These are phyloP conservation scores for Ustilago nuda DNA, from an alignment of 1,284 basidiomycete species.

Conservation along the genomic window DNA sequence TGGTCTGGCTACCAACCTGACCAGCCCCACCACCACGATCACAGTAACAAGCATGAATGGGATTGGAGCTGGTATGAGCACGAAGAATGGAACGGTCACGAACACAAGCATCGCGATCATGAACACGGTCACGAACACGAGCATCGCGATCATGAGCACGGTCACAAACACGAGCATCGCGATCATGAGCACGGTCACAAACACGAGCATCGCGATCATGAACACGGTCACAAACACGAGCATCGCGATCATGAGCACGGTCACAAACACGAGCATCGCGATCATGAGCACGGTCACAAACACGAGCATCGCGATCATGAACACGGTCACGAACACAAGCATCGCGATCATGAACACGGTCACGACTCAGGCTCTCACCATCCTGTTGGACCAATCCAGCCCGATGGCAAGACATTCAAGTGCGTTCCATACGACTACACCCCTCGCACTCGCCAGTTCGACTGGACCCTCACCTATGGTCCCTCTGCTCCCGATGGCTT, in stretches of 20 bases:
- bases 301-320: not conserved
- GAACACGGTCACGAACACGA: not conserved
- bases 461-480: constrained; percentile 51
- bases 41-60: not conserved
- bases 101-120: not conserved
- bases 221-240: not conserved
- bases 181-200: not conserved
- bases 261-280: not conserved
- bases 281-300: not conserved
- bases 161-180: not conserved
- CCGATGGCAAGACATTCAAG: not conserved
- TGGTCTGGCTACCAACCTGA: constrained; percentile 16
- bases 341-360: not conserved
- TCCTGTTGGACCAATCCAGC: not conserved
- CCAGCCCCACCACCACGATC: constrained; percentile 1
- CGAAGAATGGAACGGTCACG: constrained; percentile 1
- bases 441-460: constrained; percentile 48
- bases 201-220: not conserved
- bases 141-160: not conserved
- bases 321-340: not conserved
- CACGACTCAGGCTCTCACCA: not conserved
- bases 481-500: constrained; percentile 55
- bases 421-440: constrained; percentile 35
- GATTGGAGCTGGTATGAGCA: constrained; percentile 1
- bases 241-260: not conserved